Conservation (phyloP, 179 eudicot species). For the Heliamphora ciliata region DNA sequence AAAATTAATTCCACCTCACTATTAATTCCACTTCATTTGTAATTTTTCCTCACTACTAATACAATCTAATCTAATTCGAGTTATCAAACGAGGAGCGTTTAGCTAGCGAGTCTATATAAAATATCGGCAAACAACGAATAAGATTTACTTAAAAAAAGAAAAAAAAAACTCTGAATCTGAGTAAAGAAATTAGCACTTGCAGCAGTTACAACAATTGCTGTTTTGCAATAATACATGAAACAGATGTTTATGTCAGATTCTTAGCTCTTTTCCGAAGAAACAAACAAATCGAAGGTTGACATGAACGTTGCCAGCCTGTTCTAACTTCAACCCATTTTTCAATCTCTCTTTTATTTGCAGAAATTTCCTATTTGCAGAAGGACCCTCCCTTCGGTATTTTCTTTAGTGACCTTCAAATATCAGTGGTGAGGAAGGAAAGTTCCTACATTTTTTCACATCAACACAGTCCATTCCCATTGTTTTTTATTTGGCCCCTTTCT, state of each 20-base stretch:
- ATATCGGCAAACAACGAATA: too few relatives aligned
- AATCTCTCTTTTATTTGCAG: background rate
- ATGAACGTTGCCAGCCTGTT: slow-evolving; percentile 25
- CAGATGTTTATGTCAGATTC: slow-evolving; percentile 14
- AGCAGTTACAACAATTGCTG: slow-evolving; percentile 16
- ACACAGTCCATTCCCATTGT: background rate
- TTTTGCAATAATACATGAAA: background rate
- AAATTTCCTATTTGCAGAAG: slow-evolving; percentile 7
- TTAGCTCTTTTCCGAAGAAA: slow-evolving; percentile 19
- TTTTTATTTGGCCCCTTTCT: background rate
- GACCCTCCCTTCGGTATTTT: background rate
- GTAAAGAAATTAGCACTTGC: slow-evolving; percentile 11
- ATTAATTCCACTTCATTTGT: too few relatives aligned
- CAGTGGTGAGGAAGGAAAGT: background rate
- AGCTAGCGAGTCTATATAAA: too few relatives aligned
- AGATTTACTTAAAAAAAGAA: too few relatives aligned
- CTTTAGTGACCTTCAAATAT: background rate
- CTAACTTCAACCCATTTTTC: slow-evolving; percentile 12
- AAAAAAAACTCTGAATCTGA: background rate
- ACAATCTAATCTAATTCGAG: too few relatives aligned
- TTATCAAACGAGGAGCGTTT: too few relatives aligned
- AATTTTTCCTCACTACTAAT: too few relatives aligned
- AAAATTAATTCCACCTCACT: too few relatives aligned
- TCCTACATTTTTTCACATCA: background rate
- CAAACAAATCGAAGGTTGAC: slow-evolving; percentile 16